Conservation (phyloP, 805 yeast species). For the Zygosaccharomyces pseudorouxii region DNA sequence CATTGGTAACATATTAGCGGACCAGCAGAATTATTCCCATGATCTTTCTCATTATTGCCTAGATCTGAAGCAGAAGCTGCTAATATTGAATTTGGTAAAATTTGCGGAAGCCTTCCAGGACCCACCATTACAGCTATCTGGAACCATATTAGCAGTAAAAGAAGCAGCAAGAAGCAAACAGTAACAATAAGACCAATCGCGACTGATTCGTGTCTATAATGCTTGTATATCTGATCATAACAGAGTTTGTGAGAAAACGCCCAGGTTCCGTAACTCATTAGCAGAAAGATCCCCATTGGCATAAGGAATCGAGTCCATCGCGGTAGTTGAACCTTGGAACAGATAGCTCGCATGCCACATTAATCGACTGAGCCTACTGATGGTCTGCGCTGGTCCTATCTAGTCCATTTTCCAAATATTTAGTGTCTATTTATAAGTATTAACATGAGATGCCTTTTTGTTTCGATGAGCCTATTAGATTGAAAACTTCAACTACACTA, state of each 20-base stretch:
- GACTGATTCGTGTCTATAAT: constrained; percentile 13
- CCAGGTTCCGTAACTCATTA: constrained; percentile 42
- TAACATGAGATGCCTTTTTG: neutral
- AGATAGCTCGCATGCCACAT: constrained; percentile 4
- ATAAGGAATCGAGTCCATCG: constrained; percentile 13
- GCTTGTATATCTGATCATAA: constrained; percentile 27
- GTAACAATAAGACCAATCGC: constrained; percentile 24
- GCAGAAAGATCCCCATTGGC: constrained; percentile 32
- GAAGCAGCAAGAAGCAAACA: constrained; percentile 13
- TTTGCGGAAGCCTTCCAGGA: constrained; percentile 27
- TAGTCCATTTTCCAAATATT: neutral
- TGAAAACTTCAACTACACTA: neutral
- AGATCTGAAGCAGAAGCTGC: constrained; percentile 6
- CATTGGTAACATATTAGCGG: constrained; percentile 63
- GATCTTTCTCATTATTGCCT: neutral
- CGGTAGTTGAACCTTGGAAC: constrained; percentile 4
- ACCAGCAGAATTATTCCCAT: constrained; percentile 25
- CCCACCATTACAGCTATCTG: constrained; percentile 20
- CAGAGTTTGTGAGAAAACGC: constrained; percentile 44
- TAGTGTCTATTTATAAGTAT: neutral
- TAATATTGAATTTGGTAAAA: constrained; percentile 24
- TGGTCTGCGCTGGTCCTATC: neutral
- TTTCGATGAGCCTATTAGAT: neutral
- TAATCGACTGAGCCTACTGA: neutral
- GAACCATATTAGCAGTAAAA: constrained; percentile 20